Evolutionary conservation across 495 filamentous ascomycete genomes (phyloP).

Genomic region (Pseudevernia furfuracea): DNA sequence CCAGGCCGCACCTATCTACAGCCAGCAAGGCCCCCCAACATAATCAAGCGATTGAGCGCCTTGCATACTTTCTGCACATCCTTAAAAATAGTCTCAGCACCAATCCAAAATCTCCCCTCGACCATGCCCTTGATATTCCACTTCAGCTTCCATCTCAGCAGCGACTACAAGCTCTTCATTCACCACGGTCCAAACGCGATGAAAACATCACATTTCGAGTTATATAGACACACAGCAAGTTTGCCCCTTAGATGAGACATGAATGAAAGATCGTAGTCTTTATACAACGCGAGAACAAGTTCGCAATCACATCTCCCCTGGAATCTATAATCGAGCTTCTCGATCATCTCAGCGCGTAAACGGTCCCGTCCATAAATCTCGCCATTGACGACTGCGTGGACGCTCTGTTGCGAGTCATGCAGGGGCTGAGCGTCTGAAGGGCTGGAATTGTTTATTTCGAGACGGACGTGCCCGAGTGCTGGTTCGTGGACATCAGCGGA

Average conservation of each 20-base stretch:
- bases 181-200: conserved; percentile 39
- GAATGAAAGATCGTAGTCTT: conserved; percentile 39
- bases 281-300: conserved; percentile 45
- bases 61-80: conserved; percentile 33
- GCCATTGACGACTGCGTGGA: conserved; percentile 50
- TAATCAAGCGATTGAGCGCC: too few species aligned
- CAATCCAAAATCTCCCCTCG: conserved; percentile 34
- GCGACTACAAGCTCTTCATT: conserved; percentile 34
- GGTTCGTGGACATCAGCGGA: not conserved
- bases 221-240: conserved; percentile 45
- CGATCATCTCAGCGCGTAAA: conserved; percentile 32
- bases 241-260: conserved; percentile 43
- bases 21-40: not conserved
- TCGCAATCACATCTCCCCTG: conserved; percentile 39
- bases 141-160: conserved; percentile 39
- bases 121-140: conserved; percentile 42
- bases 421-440: conserved; percentile 42
- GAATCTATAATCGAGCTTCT: conserved; percentile 35
- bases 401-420: conserved; percentile 30
- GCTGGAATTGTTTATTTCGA: conserved; percentile 47
- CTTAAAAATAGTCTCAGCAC: conserved; percentile 39
- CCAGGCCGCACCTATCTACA: conserved; percentile 30
- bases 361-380: conserved; percentile 46
- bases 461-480: conserved; percentile 40
- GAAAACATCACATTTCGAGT: conserved; percentile 33